Evolutionary conservation across 768 basidiomycete genomes (phyloP).

Genomic region (Russula earlei): DNA sequence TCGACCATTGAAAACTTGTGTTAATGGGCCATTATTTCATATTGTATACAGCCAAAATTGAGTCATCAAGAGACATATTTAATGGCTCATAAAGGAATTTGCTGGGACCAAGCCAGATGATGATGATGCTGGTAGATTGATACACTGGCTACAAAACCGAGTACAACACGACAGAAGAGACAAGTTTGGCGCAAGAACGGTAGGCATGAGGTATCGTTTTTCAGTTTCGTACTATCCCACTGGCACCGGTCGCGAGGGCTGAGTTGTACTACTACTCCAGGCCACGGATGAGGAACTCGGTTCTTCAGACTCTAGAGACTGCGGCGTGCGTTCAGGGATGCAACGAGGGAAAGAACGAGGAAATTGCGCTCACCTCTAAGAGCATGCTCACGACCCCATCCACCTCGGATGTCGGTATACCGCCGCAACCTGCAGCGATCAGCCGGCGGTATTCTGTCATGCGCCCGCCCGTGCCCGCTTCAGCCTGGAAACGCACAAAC

Average conservation of each 20-base stretch:
- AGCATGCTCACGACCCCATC: constrained; percentile 80
- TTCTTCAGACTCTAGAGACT: constrained; percentile 81
- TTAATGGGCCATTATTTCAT: no score
- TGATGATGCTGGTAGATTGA: neutral
- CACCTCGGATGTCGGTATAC: constrained; percentile 76
- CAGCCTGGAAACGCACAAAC: constrained; percentile 73
- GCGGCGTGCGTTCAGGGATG: constrained; percentile 1
- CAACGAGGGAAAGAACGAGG: neutral
- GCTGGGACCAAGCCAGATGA: no score
- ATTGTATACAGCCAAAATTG: no score
- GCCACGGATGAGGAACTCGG: constrained; percentile 46
- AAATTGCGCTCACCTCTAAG: constrained; percentile 51
- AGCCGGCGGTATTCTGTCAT: constrained; percentile 85
- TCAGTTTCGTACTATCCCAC: constrained; percentile 11
- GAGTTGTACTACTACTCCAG: constrained; percentile 30
- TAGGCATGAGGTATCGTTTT: constrained; percentile 5
- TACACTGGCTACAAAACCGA: constrained; percentile 17
- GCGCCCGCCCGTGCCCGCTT: constrained; percentile 80
- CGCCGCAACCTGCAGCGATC: constrained; percentile 86
- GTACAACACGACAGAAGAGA: constrained; percentile 15
- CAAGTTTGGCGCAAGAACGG: neutral
- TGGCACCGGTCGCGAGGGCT: constrained; percentile 12
- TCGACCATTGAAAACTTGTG: no score
- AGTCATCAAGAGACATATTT: no score
- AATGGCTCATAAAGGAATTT: no score